Evolutionary conservation across 345 rosid species (phyloP).

Genomic region (Brassica carinata): DNA sequence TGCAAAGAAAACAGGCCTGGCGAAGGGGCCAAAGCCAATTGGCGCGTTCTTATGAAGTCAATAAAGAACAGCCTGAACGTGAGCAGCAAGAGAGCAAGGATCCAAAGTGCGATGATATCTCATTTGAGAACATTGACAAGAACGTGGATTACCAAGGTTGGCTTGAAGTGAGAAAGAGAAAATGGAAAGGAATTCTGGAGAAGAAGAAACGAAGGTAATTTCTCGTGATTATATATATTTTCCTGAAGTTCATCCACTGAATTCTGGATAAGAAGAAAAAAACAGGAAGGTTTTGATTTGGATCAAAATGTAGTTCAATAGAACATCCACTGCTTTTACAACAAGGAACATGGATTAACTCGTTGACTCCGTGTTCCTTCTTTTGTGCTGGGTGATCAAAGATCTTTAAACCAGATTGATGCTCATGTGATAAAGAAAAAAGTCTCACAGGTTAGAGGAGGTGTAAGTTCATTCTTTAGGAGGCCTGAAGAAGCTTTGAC

Average conservation of each 20-base stretch:
- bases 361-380: conserved; percentile 23
- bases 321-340: conserved; percentile 19
- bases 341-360: conserved; percentile 8
- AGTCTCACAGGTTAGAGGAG: conserved; percentile 50
- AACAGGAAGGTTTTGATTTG: background rate
- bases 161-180: conserved; percentile 91
- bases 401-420: conserved; percentile 43
- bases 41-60: conserved; percentile 61
- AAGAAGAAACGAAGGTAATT: conserved; percentile 71
- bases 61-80: conserved; percentile 40
- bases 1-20: conserved; percentile 48
- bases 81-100: conserved; percentile 41
- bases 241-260: background rate
- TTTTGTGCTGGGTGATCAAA: conserved; percentile 55
- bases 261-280: no score
- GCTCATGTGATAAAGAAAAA: conserved; percentile 44
- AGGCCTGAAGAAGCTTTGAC: conserved; percentile 79
- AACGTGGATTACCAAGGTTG: conserved; percentile 84
- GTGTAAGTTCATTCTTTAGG: conserved; percentile 80
- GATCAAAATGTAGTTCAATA: conserved; percentile 11
- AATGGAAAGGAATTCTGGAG: conserved; percentile 70
- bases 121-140: conserved; percentile 61
- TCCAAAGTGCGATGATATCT: conserved; percentile 32
- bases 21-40: conserved; percentile 65
- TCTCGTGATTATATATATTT: conserved; percentile 7